Evolutionary conservation across 208 protist genomes (phyloP).

Genomic region (Trichomonas tenax): DNA sequence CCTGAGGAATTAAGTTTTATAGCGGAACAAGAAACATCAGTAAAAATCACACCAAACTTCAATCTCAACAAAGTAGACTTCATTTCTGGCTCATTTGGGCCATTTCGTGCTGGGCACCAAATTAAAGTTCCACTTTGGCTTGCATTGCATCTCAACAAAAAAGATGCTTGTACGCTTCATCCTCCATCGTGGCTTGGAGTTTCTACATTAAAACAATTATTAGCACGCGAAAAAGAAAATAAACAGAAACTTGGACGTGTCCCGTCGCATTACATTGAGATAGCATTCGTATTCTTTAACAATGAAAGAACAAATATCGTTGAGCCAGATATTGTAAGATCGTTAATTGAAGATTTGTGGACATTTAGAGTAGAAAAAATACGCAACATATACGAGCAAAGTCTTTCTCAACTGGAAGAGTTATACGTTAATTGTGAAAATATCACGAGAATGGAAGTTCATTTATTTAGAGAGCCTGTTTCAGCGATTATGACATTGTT

Average conservation of each 20-base stretch:
- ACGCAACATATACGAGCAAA: neutral
- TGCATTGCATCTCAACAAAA: neutral
- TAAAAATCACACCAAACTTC: neutral
- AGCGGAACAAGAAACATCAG: neutral
- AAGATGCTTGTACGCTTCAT: neutral
- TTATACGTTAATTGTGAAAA: neutral
- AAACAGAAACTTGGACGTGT: neutral
- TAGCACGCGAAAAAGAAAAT: neutral
- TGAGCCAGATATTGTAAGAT: neutral
- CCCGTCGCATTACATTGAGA: neutral
- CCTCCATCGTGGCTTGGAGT: neutral
- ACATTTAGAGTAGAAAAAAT: neutral
- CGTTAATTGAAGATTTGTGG: neutral
- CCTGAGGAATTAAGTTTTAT: neutral
- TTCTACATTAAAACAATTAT: neutral
- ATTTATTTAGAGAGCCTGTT: neutral
- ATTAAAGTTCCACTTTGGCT: neutral
- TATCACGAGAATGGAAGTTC: neutral
- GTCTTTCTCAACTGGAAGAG: neutral
- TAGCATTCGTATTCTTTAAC: neutral
- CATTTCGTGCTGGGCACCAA: neutral
- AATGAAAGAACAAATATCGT: neutral
- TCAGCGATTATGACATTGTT: neutral
- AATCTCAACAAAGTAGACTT: neutral
- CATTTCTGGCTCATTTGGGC: neutral